A percentile compares a stretch with the other conserved stretches of the same genome.
Evolutionary conservation across 106 monocot species (phyloP).

Genomic region (Chionographis japonica): DNA sequence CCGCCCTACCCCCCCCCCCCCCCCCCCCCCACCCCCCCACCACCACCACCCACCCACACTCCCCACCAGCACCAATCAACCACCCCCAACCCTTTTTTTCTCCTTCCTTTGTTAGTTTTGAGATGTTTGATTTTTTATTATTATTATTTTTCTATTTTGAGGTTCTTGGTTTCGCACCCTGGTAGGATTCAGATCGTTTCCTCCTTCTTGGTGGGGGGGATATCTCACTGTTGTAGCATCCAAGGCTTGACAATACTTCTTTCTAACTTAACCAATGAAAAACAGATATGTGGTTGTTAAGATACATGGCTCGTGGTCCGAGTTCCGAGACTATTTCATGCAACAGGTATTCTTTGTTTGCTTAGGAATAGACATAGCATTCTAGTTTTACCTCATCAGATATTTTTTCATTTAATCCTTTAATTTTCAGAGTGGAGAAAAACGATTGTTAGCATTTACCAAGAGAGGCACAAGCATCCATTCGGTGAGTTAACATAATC

Average conservation of each 20-base stretch:
- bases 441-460: slow-evolving; percentile 82
- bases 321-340: slow-evolving; percentile 70
- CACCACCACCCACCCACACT: too few relatives aligned
- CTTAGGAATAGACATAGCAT: background rate
- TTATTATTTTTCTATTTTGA: background rate
- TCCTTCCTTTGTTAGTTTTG: background rate
- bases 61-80: too few relatives aligned
- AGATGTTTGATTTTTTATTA: background rate
- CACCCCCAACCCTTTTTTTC: too few relatives aligned
- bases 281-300: slow-evolving; percentile 89
- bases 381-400: background rate
- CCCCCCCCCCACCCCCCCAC: too few relatives aligned
- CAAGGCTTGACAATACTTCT: background rate
- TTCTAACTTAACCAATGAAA: slow-evolving; percentile 18
- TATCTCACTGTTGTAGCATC: background rate
- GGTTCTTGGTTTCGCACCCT: slow-evolving; percentile 1
- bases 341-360: slow-evolving; percentile 43
- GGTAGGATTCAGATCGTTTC: too few relatives aligned
- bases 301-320: slow-evolving; percentile 78
- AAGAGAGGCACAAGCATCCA: slow-evolving; percentile 73
- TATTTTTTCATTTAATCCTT: background rate
- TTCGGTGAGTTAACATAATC: slow-evolving; percentile 55
- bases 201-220: background rate
- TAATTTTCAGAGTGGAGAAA: slow-evolving; percentile 54
- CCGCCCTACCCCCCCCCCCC: too few relatives aligned